These are phyloP conservation scores for Penicillium sp. DNA, from an alignment of 2,329 filamentous ascomycete species.

Conservation along the genomic window DNA sequence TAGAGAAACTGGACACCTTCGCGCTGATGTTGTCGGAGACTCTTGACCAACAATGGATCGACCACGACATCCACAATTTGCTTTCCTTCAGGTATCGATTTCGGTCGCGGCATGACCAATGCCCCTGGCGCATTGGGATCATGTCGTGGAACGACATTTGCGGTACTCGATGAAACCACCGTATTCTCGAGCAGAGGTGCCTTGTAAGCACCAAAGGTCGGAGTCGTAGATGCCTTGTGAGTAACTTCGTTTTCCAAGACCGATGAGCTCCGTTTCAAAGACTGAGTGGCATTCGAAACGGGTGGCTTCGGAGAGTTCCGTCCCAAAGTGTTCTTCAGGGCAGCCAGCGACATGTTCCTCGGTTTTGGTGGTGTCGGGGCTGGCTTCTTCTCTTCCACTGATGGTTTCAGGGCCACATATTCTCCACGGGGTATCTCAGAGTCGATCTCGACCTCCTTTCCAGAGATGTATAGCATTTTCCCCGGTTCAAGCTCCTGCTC, in stretches of 20 bases:
- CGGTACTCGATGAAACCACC: constrained; percentile 45
- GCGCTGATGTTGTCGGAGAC: constrained; percentile 66
- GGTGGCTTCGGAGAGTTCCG: constrained; percentile 7
- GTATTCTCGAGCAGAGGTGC: constrained; percentile 59
- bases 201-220: constrained; percentile 56
- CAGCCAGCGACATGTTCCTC: constrained; percentile 23
- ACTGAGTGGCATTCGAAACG: constrained; percentile 6
- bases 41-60: constrained; percentile 62
- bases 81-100: constrained; percentile 57
- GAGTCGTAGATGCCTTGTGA: constrained; percentile 43
- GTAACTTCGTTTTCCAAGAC: constrained; percentile 33
- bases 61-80: constrained; percentile 70
- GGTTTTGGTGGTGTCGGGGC: constrained; percentile 13
- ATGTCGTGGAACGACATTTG: constrained; percentile 61
- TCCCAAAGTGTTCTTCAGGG: constrained; percentile 10
- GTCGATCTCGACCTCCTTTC: constrained; percentile 69
- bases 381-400: constrained; percentile 26
- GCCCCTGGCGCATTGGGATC: constrained; percentile 60
- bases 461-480: constrained; percentile 60
- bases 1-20: constrained; percentile 70
- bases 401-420: constrained; percentile 44
- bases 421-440: constrained; percentile 60
- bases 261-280: constrained; percentile 13
- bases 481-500: constrained; percentile 59
- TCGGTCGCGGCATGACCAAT: constrained; percentile 65